Evolutionary conservation across 306 rosid species (phyloP), one percentile per base, ranked within the genome.

Genomic region (Quercus gilva): DNA sequence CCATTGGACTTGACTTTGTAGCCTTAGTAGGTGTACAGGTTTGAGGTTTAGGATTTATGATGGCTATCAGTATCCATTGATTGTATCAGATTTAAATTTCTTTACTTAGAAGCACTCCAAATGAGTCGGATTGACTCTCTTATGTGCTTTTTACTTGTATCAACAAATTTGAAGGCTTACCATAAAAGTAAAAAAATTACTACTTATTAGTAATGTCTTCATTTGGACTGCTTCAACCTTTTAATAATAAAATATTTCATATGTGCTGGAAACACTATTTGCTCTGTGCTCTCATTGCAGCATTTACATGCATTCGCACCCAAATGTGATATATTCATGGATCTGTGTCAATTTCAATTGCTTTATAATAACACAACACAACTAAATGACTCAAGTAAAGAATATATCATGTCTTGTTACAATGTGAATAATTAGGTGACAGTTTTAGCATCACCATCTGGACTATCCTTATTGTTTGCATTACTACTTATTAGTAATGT

Each of bases 11-110:
- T 57, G 20, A 75, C 77, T 75, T 76, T 91, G 84, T 77, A 80
- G 82, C 76, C 82, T 80, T 74, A 74, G 59, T 76, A 78, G 84
- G 55, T 93, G 97, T 93, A 91, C 82, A 89, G 88, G 80, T 80
- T 81, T 81, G 84, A 77, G 83, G 76, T 77, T 78, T 69, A 72
- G 52, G 51, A 52, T 29, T 45, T 55, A 21, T 69, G 73, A 41
- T 77, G 72, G 17, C 25, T 6, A 20, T 64, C 76, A 57, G 68
- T 55, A 78, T 69, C 41, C 75, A 81, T 78, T 84, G 83, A 79
- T 78, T 80, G 78, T 80, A 25, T 86, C 37, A 71, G 84, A 82
- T 67, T 85, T 59, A 55, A 73, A 73, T 82, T 76, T 63, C 77
- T 19, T 80, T 76, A 61, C 45, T 83, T 76, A 81, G 78, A 21